phyloP scores from a whole-genome alignment of 2,329 filamentous ascomycete genomes.

The Apiospora sp. region DNA sequence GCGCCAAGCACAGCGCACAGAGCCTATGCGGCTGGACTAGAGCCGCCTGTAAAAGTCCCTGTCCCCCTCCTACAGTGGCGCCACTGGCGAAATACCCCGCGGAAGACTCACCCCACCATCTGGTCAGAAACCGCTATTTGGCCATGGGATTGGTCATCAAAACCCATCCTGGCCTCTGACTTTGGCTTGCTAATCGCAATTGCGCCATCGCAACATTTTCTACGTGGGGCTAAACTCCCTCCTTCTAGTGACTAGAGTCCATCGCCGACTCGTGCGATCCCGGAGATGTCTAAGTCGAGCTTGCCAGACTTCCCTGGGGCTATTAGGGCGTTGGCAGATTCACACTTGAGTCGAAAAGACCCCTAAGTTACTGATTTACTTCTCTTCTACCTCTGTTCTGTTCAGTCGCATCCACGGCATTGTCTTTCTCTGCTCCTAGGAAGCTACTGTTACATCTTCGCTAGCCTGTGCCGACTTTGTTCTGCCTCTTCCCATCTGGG shows the following conservation, averaged over 20 bases:
- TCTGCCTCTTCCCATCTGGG: background rate
- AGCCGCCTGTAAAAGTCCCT: background rate
- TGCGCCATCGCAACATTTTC: constrained; percentile 25
- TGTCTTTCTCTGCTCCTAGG: background rate
- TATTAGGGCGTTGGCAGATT: background rate
- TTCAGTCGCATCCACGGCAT: background rate
- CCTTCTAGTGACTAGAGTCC: background rate
- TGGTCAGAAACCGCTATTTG: background rate
- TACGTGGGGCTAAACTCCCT: constrained; percentile 24
- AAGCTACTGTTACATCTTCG: background rate
- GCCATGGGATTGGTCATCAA: constrained; percentile 16
- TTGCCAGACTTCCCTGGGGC: background rate
- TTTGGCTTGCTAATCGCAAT: constrained; percentile 1
- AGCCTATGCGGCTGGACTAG: background rate
- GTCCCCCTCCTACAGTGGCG: background rate
- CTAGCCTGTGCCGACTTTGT: background rate
- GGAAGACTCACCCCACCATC: constrained; percentile 1
- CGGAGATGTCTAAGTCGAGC: constrained; percentile 10
- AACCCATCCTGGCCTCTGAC: background rate
- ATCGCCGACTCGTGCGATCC: constrained; percentile 9
- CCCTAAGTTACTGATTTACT: background rate
- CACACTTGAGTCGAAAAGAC: background rate
- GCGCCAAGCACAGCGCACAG: no score
- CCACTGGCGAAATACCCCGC: constrained; percentile 2
- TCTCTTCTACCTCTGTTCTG: background rate